Conservation (phyloP, 1,139 yeast species). For the Spathaspora sp. region DNA sequence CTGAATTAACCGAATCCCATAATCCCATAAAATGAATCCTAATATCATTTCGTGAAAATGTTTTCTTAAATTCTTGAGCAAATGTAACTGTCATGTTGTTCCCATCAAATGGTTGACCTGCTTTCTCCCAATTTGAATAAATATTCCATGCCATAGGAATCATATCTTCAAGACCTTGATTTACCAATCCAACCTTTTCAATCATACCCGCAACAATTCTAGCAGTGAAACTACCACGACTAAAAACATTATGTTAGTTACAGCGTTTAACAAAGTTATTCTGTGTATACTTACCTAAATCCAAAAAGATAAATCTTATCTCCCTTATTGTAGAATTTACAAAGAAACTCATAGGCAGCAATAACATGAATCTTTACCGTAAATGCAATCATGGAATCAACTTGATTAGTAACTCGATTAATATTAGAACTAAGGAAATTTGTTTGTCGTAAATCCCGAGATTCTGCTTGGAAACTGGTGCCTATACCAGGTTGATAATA, state of each 20-base stretch:
- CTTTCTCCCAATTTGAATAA: slow-evolving; percentile 60
- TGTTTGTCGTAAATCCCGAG: slow-evolving; percentile 18
- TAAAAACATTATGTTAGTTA: slow-evolving; percentile 14
- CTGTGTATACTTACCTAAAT: slow-evolving; percentile 32
- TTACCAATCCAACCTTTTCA: slow-evolving; percentile 56
- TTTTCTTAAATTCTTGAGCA: slow-evolving; percentile 50
- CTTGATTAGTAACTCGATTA: slow-evolving; percentile 15
- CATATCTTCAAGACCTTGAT: slow-evolving; percentile 53
- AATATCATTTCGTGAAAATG: slow-evolving; percentile 47
- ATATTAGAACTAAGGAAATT: slow-evolving; percentile 17
- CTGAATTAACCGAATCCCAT: slow-evolving; percentile 67
- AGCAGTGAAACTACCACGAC: slow-evolving; percentile 67
- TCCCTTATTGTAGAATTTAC: slow-evolving; percentile 45
- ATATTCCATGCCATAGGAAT: slow-evolving; percentile 60
- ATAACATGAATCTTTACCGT: slow-evolving; percentile 54
- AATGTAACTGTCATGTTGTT: slow-evolving; percentile 36
- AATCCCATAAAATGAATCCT: slow-evolving; percentile 58
- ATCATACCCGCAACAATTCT: slow-evolving; percentile 64
- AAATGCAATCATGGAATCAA: slow-evolving; percentile 55
- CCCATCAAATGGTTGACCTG: slow-evolving; percentile 53
- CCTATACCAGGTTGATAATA: slow-evolving; percentile 73
- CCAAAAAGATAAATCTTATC: slow-evolving; percentile 60
- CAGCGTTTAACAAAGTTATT: slow-evolving; percentile 6
- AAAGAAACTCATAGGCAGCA: slow-evolving; percentile 53
- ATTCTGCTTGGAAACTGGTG: slow-evolving; percentile 42